Evolutionary conservation across 768 basidiomycete species (phyloP).

Genomic region (Auricularia sp.): DNA sequence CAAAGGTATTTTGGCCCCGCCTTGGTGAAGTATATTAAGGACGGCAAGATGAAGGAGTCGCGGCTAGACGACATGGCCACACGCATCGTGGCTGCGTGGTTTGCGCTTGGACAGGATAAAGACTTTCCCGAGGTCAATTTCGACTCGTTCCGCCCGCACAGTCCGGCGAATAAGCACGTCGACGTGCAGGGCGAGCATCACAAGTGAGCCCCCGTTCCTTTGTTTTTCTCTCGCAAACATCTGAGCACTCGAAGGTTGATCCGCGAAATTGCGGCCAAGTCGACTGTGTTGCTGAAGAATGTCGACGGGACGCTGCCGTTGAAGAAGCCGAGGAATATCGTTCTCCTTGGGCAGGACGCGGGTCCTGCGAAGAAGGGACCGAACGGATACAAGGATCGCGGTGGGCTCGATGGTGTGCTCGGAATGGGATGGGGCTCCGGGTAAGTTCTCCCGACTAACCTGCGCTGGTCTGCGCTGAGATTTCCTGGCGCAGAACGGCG

Average conservation of each 20-base stretch:
- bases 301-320: constrained; percentile 21
- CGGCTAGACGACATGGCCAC: constrained; percentile 45
- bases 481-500: constrained; percentile 39
- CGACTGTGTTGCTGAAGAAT: constrained; percentile 50
- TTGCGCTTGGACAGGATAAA: constrained; percentile 23
- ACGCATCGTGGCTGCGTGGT: constrained; percentile 26
- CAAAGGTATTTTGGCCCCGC: neutral
- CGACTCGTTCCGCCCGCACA: constrained; percentile 29
- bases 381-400: constrained; percentile 57
- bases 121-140: constrained; percentile 28
- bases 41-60: constrained; percentile 55
- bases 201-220: constrained; percentile 13
- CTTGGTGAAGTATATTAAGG: constrained; percentile 36
- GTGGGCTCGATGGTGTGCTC: constrained; percentile 56
- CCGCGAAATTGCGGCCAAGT: constrained; percentile 39
- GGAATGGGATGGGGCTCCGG: constrained; percentile 91
- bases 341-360: constrained; percentile 39
- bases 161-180: constrained; percentile 43
- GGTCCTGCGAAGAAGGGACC: constrained; percentile 61
- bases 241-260: constrained; percentile 18
- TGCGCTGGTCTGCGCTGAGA: constrained; percentile 7
- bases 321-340: constrained; percentile 13
- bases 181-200: constrained; percentile 64
- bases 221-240: neutral
- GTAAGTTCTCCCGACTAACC: no score